These are phyloP conservation scores for Penicillium argentinense DNA, from an alignment of 495 filamentous ascomycete genomes.

Conservation along the genomic window DNA sequence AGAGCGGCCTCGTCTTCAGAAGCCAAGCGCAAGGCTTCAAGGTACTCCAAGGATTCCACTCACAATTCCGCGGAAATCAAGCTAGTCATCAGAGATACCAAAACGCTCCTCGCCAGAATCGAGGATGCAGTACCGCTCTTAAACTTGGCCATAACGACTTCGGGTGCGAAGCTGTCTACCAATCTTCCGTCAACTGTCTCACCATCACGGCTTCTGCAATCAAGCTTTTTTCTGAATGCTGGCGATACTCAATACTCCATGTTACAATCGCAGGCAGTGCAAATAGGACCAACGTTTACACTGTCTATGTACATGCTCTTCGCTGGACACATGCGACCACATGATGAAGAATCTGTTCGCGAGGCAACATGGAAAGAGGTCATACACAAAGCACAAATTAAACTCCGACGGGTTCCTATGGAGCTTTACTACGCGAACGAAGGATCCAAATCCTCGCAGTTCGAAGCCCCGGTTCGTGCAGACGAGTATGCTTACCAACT, in stretches of 20 bases:
- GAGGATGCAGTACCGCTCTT: slow-evolving; percentile 94
- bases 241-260: slow-evolving; percentile 82
- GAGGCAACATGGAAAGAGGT: slow-evolving; percentile 97
- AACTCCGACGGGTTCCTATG: slow-evolving; percentile 64
- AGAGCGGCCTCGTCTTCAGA: slow-evolving; percentile 69
- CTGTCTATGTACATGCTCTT: slow-evolving; percentile 98
- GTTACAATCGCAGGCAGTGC: slow-evolving; percentile 62
- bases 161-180: slow-evolving; percentile 81
- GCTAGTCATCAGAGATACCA: slow-evolving; percentile 72
- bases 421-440: slow-evolving; percentile 28
- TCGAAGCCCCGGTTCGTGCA: slow-evolving; percentile 49
- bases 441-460: slow-evolving; percentile 20
- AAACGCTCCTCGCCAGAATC: slow-evolving; percentile 70
- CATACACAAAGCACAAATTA: slow-evolving; percentile 88
- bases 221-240: slow-evolving; percentile 86
- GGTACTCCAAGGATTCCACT: slow-evolving; percentile 46
- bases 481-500: slow-evolving; percentile 89
- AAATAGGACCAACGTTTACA: slow-evolving; percentile 85
- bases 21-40: slow-evolving; percentile 47
- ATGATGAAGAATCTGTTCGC: slow-evolving; percentile 62
- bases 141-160: slow-evolving; percentile 93
- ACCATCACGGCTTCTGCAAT: slow-evolving; percentile 87
- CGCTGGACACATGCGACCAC: slow-evolving; percentile 67
- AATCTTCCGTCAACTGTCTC: slow-evolving; percentile 80
- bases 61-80: slow-evolving; percentile 62